These are phyloP conservation scores for Begonia loranthoides DNA, from an alignment of 306 rosid genomes.

Conservation along the genomic window DNA sequence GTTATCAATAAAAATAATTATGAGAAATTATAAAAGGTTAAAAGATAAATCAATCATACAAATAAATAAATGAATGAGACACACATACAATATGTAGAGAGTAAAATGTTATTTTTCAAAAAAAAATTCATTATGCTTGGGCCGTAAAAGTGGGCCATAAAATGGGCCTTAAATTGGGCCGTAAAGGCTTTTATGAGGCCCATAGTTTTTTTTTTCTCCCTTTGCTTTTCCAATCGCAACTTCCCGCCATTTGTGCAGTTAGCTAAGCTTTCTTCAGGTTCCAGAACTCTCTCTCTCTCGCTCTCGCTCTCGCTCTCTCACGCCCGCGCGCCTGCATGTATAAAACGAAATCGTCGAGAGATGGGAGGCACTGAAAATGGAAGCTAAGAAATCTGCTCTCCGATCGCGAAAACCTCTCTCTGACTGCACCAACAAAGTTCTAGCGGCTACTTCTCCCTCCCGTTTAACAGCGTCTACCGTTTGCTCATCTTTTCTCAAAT, in stretches of 20 bases:
- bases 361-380: conserved; percentile 21
- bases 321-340: background rate
- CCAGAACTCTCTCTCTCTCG: too few species aligned
- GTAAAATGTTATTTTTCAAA: too few species aligned
- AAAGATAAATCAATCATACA: too few species aligned
- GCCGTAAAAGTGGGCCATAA: too few species aligned
- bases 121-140: too few species aligned
- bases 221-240: conserved; percentile 2
- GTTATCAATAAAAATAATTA: too few species aligned
- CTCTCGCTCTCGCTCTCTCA: background rate
- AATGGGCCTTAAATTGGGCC: too few species aligned
- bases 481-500: conserved; percentile 13
- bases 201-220: too few species aligned
- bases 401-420: conserved; percentile 44
- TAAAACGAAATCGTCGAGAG: background rate
- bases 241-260: background rate
- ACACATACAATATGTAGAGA: too few species aligned
- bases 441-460: conserved; percentile 6
- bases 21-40: too few species aligned
- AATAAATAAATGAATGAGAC: too few species aligned
- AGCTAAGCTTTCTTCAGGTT: background rate
- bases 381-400: conserved; percentile 17
- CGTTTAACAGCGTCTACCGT: conserved; percentile 19
- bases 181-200: too few species aligned
- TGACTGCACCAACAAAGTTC: conserved; percentile 33